phyloP scores from a whole-genome alignment of 768 basidiomycete species.

The Psilocybe azurescens region DNA sequence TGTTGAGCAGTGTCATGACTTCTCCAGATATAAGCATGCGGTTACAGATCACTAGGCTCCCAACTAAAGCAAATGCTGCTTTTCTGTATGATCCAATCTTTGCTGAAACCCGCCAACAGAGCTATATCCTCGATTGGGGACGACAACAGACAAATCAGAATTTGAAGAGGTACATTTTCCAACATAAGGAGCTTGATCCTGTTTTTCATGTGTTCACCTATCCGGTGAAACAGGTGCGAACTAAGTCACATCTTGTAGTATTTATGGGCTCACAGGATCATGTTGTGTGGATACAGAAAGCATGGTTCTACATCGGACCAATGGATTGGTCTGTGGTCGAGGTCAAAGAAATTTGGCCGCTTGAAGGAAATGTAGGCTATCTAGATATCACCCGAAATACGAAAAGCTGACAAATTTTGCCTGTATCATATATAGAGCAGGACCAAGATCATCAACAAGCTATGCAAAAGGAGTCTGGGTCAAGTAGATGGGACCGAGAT shows the following conservation, averaged over 20 bases:
- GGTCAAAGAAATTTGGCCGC: conserved; percentile 42
- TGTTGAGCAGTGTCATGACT: conserved; percentile 35
- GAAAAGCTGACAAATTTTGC: neutral
- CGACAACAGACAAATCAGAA: conserved; percentile 34
- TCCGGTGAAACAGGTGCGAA: conserved; percentile 47
- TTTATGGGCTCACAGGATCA: neutral
- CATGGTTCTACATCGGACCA: conserved; percentile 59
- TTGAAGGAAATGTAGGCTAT: conserved; percentile 39
- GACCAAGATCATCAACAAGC: conserved; percentile 37
- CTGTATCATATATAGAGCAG: conserved; percentile 27
- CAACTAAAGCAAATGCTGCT: conserved; percentile 33
- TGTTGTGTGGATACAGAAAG: conserved; percentile 34
- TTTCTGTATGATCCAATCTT: conserved; percentile 63
- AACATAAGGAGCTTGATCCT: conserved; percentile 18
- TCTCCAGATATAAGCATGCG: conserved; percentile 47
- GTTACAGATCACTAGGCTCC: conserved; percentile 37
- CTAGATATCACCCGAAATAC: neutral
- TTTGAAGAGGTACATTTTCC: conserved; percentile 38
- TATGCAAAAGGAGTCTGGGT: conserved; percentile 39
- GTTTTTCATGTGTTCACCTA: conserved; percentile 58
- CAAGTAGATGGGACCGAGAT: conserved; percentile 39
- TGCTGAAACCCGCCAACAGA: conserved; percentile 48
- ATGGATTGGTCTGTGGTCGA: conserved; percentile 44
- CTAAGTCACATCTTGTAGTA: neutral
- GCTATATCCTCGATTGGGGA: conserved; percentile 63